These are phyloP conservation scores for Erysimum cheiranthoides DNA, from an alignment of 345 rosid species.

Conservation along the genomic window DNA sequence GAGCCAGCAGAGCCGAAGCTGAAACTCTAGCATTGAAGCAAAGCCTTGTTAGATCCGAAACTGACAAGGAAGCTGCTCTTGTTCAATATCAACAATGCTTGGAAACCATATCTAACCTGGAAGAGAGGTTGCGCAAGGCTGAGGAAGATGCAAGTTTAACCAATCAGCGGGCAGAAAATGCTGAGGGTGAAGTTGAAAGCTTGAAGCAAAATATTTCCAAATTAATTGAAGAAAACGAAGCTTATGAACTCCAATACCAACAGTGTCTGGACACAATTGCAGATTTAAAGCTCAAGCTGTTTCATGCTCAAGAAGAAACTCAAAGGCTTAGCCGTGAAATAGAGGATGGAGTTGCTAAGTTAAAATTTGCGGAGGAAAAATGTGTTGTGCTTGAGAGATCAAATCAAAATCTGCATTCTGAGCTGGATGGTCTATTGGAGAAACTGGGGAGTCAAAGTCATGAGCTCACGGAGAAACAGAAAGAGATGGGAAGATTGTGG, in stretches of 20 bases:
- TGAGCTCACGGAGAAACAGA: conserved; percentile 85
- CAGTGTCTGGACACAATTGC: conserved; percentile 78
- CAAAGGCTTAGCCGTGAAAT: conserved; percentile 72
- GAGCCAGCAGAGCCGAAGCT: conserved; percentile 66
- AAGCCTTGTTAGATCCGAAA: conserved; percentile 61
- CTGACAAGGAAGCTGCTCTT: conserved; percentile 72
- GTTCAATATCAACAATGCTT: conserved; percentile 59
- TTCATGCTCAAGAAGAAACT: conserved; percentile 66
- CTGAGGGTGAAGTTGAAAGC: conserved; percentile 73
- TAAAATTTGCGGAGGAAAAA: conserved; percentile 83
- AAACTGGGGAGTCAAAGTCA: conserved; percentile 70
- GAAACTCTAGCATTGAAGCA: conserved; percentile 62
- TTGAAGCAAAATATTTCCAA: conserved; percentile 63
- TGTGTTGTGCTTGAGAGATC: conserved; percentile 76
- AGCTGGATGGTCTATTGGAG: conserved; percentile 64
- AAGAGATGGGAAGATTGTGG: conserved; percentile 88
- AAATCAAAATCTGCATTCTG: conserved; percentile 73
- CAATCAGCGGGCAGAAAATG: conserved; percentile 62
- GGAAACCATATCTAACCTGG: conserved; percentile 65
- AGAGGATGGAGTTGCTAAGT: conserved; percentile 67
- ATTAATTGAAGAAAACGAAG: conserved; percentile 73
- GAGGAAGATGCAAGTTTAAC: conserved; percentile 63
- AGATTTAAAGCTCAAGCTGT: conserved; percentile 67
- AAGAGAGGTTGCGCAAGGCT: conserved; percentile 63
- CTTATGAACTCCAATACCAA: conserved; percentile 65